Evolutionary conservation across 768 basidiomycete genomes (phyloP).

Genomic region (Amanita pallidorosea): DNA sequence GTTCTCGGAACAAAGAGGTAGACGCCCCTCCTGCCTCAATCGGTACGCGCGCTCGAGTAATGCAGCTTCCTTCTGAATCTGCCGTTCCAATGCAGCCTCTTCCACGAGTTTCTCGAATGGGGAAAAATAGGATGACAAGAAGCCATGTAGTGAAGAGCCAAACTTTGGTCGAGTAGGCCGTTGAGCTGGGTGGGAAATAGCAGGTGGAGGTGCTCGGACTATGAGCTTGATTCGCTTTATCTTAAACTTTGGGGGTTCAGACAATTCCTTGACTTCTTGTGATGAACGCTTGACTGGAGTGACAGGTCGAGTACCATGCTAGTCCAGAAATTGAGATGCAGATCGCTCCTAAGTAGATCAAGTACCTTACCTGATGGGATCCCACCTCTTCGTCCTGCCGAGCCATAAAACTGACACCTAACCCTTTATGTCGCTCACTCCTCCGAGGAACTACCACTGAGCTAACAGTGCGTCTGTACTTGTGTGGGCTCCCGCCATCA

Average conservation of each 20-base stretch:
- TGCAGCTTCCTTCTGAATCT: slow-evolving; percentile 20
- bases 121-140: slow-evolving; percentile 53
- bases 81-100: slow-evolving; percentile 17
- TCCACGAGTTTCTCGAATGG: slow-evolving; percentile 41
- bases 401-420: background rate
- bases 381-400: background rate
- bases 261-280: background rate
- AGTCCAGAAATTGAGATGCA: background rate
- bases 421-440: slow-evolving; percentile 10
- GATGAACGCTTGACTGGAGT: background rate
- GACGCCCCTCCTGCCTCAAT: slow-evolving; percentile 26
- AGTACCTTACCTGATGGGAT: background rate
- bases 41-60: slow-evolving; percentile 14
- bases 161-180: slow-evolving; percentile 41
- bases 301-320: background rate
- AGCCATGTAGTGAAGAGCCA: slow-evolving; percentile 37
- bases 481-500: background rate
- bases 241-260: slow-evolving; percentile 15
- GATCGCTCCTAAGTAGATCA: background rate
- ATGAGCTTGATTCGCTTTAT: slow-evolving; percentile 60
- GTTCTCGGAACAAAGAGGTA: slow-evolving; percentile 26
- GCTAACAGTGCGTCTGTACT: background rate
- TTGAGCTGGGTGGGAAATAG: slow-evolving; percentile 59
- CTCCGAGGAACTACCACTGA: slow-evolving; percentile 1
- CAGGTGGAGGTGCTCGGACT: slow-evolving; percentile 51